Evolutionary conservation across 73 alveolate genomes (phyloP).

Genomic region (Paramecium tetraurelia): DNA sequence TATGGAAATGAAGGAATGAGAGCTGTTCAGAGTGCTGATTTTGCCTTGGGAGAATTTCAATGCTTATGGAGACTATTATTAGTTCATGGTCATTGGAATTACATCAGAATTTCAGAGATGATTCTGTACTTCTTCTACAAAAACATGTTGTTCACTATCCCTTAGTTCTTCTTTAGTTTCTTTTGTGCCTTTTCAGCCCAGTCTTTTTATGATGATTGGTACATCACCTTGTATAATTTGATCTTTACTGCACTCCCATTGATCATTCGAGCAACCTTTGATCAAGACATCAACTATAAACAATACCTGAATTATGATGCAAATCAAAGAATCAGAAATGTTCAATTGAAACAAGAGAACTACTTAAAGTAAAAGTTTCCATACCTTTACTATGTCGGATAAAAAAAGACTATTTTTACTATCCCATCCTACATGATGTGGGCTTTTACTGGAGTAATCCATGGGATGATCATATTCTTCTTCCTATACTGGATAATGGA

Average conservation of each 20-base stretch:
- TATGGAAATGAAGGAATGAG: conserved; percentile 98
- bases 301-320: neutral
- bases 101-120: conserved; percentile 87
- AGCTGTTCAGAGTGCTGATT: conserved; percentile 95
- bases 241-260: conserved; percentile 78
- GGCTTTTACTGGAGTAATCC: conserved; percentile 46
- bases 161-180: conserved; percentile 83
- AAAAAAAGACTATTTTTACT: conserved; percentile 40
- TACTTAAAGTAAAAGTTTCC: conserved; percentile 45
- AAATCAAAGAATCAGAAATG: neutral
- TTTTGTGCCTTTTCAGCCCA: conserved; percentile 93
- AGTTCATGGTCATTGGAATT: conserved; percentile 96
- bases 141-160: conserved; percentile 89
- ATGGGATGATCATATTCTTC: conserved; percentile 43
- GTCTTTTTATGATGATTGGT: conserved; percentile 93
- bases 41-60: conserved; percentile 88
- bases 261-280: conserved; percentile 42
- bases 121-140: conserved; percentile 96
- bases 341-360: conserved; percentile 31
- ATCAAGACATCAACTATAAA: conserved; percentile 50
- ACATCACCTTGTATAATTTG: conserved; percentile 92
- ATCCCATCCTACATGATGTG: conserved; percentile 29
- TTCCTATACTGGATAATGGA: conserved; percentile 16
- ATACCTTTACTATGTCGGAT: conserved; percentile 49
- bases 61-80: conserved; percentile 85